Base-by-base conservation (phyloP, 768 basidiomycete genomes). In the Roridomyces roridus region DNA sequence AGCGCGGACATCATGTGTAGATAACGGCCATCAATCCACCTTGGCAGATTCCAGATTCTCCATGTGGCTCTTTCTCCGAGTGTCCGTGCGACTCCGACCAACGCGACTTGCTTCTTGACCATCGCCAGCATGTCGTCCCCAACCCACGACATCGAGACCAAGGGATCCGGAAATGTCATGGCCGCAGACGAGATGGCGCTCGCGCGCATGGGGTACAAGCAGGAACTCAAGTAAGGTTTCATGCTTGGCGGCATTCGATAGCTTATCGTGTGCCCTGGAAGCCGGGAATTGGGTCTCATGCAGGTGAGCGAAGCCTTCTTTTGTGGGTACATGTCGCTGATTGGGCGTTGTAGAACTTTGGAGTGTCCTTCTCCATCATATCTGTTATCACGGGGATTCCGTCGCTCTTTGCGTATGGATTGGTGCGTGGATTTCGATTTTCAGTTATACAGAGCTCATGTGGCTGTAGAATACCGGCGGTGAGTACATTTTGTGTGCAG, bases 361-460 rank as follows among this genome's bases (percentile, higher is more conserved):
- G 87, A 20, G 82, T 84, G 17, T 88, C 86, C 0, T 91, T 91
- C 71, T 87, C 85, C 9, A 87, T 92, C 69, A 91, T 92, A 51
- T 86, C 85, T 23, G 81, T 89, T 29, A 86, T 89, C 51, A 90
- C 88, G 12, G 89, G 89, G 1, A 79, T 89, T 24, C 83, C 88
- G 0, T 88, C 88, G 0, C 74, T 88, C 24, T 91, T 91, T 62
- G 66, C 82, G 39, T 90, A 84, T 71, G 88, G 89, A 17, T 62
- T 90, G 68, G 87, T 88, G 63, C 57, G 85, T 73, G 12, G 21
- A 41, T 17, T 23, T 31, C 2, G 1, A 24, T 15, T 39, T n/a
- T 46, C 55, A 26, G 7, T 23, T 18, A 18, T 45, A 14, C 4
- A 23, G 36, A 23, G 14, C 36, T 60, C 11, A 50, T 5, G 28